These are phyloP conservation scores for Kwoniella bestiolae DNA, from an alignment of 768 basidiomycete genomes.

Conservation along the genomic window DNA sequence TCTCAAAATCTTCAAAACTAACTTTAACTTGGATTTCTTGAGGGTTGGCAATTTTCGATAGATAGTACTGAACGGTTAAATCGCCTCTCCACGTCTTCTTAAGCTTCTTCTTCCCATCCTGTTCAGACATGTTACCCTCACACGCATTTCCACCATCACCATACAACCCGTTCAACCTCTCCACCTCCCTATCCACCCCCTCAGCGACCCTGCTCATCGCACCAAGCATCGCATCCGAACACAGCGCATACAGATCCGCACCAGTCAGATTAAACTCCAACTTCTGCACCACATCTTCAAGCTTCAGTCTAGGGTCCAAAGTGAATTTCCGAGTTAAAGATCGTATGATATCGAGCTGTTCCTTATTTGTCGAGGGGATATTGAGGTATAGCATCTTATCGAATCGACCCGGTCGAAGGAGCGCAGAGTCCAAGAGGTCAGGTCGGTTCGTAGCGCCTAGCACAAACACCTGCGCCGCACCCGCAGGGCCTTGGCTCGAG, in stretches of 20 bases:
- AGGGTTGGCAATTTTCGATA: slow-evolving; percentile 75
- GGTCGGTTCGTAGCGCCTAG: slow-evolving; percentile 96
- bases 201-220: slow-evolving; percentile 89
- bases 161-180: slow-evolving; percentile 56
- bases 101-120: neutral
- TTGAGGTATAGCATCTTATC: slow-evolving; percentile 96
- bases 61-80: slow-evolving; percentile 81
- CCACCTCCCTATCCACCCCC: slow-evolving; percentile 74
- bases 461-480: too few species aligned
- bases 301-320: slow-evolving; percentile 69
- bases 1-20: slow-evolving; percentile 71
- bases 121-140: too few species aligned
- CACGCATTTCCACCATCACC: neutral
- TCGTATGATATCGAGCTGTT: slow-evolving; percentile 81
- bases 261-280: slow-evolving; percentile 96
- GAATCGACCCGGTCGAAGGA: slow-evolving; percentile 89
- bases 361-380: slow-evolving; percentile 81
- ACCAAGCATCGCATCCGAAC: slow-evolving; percentile 92
- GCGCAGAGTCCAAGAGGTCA: slow-evolving; percentile 84
- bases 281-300: slow-evolving; percentile 67
- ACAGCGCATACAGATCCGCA: slow-evolving; percentile 96
- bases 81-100: slow-evolving; percentile 3
- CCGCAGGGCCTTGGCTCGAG: too few species aligned
- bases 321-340: slow-evolving; percentile 92
- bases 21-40: slow-evolving; percentile 79